Evolutionary conservation across 2,329 filamentous ascomycete species (phyloP).

Genomic region (Claviceps sp.): DNA sequence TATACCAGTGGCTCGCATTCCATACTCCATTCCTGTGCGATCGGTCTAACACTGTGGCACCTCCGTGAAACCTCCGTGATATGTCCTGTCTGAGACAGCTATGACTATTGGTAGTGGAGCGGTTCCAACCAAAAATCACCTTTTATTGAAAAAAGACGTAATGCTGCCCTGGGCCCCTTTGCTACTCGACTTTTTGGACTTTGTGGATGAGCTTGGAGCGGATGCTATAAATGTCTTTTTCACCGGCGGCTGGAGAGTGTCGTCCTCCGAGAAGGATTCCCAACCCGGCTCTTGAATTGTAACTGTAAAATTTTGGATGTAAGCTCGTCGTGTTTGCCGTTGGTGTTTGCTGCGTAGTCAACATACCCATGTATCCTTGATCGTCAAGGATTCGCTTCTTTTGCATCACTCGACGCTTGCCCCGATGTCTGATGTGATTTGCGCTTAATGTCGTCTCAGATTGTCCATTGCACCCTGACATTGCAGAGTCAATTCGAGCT

Average conservation of each 20-base stretch:
- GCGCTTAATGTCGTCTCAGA: slow-evolving; percentile 40
- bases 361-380: slow-evolving; percentile 74
- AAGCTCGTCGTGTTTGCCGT: neutral
- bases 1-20: no score
- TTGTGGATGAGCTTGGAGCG: slow-evolving; percentile 33
- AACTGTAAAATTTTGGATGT: slow-evolving; percentile 36
- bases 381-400: slow-evolving; percentile 81
- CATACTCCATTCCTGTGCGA: no score
- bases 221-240: slow-evolving; percentile 39
- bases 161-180: slow-evolving; percentile 66
- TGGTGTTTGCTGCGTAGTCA: neutral
- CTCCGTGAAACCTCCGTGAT: no score
- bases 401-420: slow-evolving; percentile 68
- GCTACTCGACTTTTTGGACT: slow-evolving; percentile 39
- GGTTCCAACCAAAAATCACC: slow-evolving; percentile 25
- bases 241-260: slow-evolving; percentile 37
- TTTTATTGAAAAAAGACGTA: slow-evolving; percentile 87
- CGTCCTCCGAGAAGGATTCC: slow-evolving; percentile 91
- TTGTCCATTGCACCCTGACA: slow-evolving; percentile 28
- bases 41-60: no score
- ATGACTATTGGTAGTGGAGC: no score
- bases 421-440: slow-evolving; percentile 53
- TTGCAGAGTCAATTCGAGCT: slow-evolving; percentile 16
- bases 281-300: slow-evolving; percentile 73
- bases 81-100: no score